Evolutionary conservation across 345 rosid genomes (phyloP), one percentile per base, ranked within the genome.

Genomic region (Trapa bicornis): DNA sequence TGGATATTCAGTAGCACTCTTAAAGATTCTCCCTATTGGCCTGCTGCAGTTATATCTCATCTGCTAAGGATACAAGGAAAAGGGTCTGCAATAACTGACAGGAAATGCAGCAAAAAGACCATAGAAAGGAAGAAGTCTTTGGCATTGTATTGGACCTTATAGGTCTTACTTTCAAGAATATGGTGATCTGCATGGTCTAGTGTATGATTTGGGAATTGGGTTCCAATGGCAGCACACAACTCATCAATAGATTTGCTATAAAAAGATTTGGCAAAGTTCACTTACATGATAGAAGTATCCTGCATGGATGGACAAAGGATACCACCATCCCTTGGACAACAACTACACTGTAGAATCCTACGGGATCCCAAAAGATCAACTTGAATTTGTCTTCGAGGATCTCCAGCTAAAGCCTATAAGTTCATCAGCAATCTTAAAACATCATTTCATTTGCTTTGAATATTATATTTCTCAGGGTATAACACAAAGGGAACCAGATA

Each of bases 241-340:
- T 22, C 33, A 33, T 16, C 11, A 39, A 68, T 12, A 33, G 45
- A 22, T 58, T 33, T 45, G 0, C 37, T 2, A 13, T 69, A 60
- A 36, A 39, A 3, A 38, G 35, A 69, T 5, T 29, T 43, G 64
- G n/a, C 3, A 54, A 56, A 8, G 72, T 67, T 32, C 17, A 75
- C 96, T 85, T 82, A 94, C 99, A 91, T 77, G 64, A 94, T 86
- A 54, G 99, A 88, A 1, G 97, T 81, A 70, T 93, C 99, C 11
- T 86, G 88, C 97, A 88, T 81, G 37, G 92, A 82, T 68, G 92
- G 87, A 73, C 71, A 75, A 12, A 81, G 77, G 61, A 73, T 64
- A 45, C 61, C 75, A 74, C 82, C 69, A 37, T 75, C 75, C 64
- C 79, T 77, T 38, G 71, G 70, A 81, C 97, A 94, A 79, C 98